These are phyloP conservation scores for Suillus occidentalis DNA, from an alignment of 768 basidiomycete genomes.

Conservation along the genomic window DNA sequence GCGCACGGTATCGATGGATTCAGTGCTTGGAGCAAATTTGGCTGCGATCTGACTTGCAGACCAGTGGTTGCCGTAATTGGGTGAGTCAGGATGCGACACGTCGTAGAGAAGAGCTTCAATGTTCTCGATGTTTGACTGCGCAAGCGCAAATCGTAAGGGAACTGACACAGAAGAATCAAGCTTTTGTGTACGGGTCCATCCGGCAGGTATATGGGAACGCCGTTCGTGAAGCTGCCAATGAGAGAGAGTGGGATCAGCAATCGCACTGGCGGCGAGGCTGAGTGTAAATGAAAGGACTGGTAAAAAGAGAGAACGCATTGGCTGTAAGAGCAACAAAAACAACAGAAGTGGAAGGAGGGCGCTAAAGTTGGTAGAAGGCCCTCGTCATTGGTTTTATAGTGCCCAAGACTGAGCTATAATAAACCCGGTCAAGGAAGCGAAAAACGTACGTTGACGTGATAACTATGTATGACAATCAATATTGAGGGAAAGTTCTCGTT, in stretches of 20 bases:
- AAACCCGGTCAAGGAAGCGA: not conserved
- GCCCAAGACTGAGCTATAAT: not conserved
- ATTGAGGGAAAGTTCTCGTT: not conserved
- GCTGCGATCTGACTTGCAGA: conserved; percentile 37
- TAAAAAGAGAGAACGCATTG: conserved; percentile 14
- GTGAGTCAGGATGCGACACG: conserved; percentile 44
- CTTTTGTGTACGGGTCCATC: conserved; percentile 35
- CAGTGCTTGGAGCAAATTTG: conserved; percentile 41
- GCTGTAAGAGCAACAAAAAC: conserved; percentile 8
- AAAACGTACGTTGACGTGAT: not conserved
- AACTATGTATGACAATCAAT: not conserved
- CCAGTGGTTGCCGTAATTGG: conserved; percentile 49
- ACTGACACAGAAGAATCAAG: conserved; percentile 32
- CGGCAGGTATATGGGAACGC: conserved; percentile 38
- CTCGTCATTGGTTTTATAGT: not conserved
- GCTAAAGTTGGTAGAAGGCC: conserved; percentile 26
- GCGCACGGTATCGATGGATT: conserved; percentile 38
- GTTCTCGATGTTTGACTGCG: conserved; percentile 40
- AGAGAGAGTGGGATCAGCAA: conserved; percentile 28
- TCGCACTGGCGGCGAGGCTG: conserved; percentile 5
- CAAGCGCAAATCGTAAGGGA: conserved; percentile 47
- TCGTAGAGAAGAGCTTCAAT: conserved; percentile 43
- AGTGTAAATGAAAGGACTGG: conserved; percentile 6
- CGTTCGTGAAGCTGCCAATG: conserved; percentile 44
- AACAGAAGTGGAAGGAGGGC: not conserved